These are phyloP conservation scores for Trichophyton equinum DNA, from an alignment of 2,329 filamentous ascomycete genomes.

Conservation along the genomic window DNA sequence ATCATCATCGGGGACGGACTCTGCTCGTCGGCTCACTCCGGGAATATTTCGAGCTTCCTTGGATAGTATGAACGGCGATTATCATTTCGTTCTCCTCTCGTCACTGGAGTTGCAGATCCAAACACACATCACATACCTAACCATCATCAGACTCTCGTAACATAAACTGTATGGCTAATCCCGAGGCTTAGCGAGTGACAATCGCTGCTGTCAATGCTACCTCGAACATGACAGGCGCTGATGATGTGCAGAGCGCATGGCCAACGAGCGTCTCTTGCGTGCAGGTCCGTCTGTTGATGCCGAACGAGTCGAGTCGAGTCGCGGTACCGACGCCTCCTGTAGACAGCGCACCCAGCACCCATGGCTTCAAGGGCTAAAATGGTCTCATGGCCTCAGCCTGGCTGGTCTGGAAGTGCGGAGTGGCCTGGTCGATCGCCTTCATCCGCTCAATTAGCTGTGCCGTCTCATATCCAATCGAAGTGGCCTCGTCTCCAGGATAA, in stretches of 20 bases:
- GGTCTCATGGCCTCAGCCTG: not conserved
- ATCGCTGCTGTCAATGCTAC: not conserved
- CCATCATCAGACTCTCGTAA: not conserved
- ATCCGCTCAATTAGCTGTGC: not conserved
- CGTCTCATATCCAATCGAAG: not conserved
- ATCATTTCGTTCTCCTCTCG: not conserved
- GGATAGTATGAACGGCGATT: not conserved
- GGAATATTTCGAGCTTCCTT: not conserved
- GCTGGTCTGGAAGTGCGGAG: not conserved
- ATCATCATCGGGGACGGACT: not conserved
- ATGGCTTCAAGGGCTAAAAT: too few species aligned
- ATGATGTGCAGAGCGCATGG: not conserved
- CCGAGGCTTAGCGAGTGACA: not conserved
- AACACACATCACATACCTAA: not conserved
- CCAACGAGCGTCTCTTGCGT: not conserved
- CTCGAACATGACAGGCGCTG: not conserved
- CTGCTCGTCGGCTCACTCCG: not conserved
- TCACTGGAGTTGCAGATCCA: not conserved
- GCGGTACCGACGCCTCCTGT: too few species aligned
- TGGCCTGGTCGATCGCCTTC: not conserved
- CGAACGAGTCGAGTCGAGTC: not conserved
- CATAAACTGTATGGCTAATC: not conserved
- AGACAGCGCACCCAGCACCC: not conserved
- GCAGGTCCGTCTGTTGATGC: not conserved
- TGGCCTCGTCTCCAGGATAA: not conserved